Evolutionary conservation across 2,329 filamentous ascomycete genomes (phyloP).

Genomic region (Trichoderma polysporum): DNA sequence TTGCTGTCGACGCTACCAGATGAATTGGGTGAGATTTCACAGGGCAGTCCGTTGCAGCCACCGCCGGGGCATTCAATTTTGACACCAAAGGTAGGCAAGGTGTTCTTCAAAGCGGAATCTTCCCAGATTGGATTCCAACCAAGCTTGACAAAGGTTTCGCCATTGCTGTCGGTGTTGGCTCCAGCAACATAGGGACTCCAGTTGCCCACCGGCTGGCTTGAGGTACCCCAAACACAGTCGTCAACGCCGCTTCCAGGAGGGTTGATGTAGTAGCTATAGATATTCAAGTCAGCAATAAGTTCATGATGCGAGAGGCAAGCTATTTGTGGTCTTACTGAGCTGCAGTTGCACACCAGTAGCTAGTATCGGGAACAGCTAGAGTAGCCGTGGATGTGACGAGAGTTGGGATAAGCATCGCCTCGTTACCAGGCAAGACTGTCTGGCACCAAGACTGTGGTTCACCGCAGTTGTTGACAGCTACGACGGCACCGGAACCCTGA

Average conservation of each 20-base stretch:
- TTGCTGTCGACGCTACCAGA: constrained; percentile 61
- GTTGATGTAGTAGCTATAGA: constrained; percentile 70
- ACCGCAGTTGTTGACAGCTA: constrained; percentile 65
- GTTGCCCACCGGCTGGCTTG: constrained; percentile 64
- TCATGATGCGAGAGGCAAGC: neutral
- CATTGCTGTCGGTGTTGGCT: constrained; percentile 64
- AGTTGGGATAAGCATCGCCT: constrained; percentile 82
- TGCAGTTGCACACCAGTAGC: constrained; percentile 71
- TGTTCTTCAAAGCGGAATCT: constrained; percentile 51
- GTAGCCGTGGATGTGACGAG: constrained; percentile 55
- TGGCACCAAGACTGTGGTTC: constrained; percentile 70
- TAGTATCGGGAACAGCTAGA: constrained; percentile 67
- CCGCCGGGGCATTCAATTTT: constrained; percentile 67
- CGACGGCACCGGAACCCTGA: constrained; percentile 63
- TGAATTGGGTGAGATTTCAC: constrained; percentile 64
- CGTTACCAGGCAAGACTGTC: constrained; percentile 75
- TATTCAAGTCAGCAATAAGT: neutral
- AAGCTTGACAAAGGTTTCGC: constrained; percentile 71
- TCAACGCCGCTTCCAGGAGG: constrained; percentile 63
- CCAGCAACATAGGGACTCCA: constrained; percentile 77
- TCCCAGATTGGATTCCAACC: constrained; percentile 77
- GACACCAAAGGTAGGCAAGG: constrained; percentile 64
- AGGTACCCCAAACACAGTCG: constrained; percentile 71
- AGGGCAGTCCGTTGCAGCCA: constrained; percentile 71
- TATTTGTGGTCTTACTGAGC: constrained; percentile 61